Conservation (phyloP, 371 early-diverging fungal species). For the Mortierella sp. region DNA sequence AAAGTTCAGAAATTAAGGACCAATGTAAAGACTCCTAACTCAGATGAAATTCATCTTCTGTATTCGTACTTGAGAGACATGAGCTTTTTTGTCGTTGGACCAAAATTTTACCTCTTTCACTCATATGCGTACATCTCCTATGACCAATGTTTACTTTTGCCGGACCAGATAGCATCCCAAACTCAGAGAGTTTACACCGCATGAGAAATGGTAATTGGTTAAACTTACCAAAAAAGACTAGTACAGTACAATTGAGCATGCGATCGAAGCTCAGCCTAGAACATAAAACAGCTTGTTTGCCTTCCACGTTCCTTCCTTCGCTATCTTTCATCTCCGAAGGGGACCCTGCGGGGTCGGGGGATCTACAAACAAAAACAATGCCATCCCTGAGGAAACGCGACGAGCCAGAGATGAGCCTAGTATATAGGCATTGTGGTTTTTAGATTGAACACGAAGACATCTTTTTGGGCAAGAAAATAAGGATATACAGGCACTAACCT, state of each 20-base stretch:
- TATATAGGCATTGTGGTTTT: background rate
- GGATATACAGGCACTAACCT: background rate
- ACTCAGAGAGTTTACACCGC: too few relatives aligned
- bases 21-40: background rate
- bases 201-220: too few relatives aligned
- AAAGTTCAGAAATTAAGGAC: background rate
- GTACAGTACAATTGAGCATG: background rate
- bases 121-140: too few relatives aligned
- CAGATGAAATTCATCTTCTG: conserved; percentile 3
- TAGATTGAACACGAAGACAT: background rate
- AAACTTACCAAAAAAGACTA: background rate
- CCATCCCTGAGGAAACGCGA: background rate
- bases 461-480: too few relatives aligned
- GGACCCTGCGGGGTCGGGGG: too few relatives aligned
- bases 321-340: too few relatives aligned
- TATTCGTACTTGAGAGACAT: conserved; percentile 14
- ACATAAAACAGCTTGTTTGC: background rate
- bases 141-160: background rate
- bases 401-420: background rate
- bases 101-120: background rate
- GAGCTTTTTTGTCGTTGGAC: conserved; percentile 10
- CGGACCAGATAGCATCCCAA: too few relatives aligned
- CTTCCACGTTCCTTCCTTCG: background rate
- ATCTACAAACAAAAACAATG: background rate
- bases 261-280: background rate